These are phyloP conservation scores for Gossypium australe DNA, from an alignment of 345 rosid species.

Conservation along the genomic window DNA sequence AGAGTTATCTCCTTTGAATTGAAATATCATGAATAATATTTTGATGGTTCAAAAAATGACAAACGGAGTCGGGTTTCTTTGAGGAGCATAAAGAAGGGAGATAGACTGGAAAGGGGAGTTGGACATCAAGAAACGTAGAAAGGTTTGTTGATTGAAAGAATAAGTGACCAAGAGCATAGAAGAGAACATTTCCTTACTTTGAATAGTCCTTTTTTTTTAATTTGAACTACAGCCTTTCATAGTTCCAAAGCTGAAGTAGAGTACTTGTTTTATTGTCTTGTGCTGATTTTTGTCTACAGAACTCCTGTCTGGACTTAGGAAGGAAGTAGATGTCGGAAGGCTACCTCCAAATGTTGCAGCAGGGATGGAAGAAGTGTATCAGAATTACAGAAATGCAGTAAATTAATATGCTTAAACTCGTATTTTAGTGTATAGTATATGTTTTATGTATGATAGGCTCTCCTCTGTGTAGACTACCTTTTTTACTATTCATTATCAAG, in stretches of 20 bases:
- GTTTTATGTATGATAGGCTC: not conserved
- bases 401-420: slow-evolving; percentile 29
- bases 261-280: slow-evolving; percentile 14
- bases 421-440: slow-evolving; percentile 22
- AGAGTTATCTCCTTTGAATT: not conserved
- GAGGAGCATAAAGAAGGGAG: not conserved
- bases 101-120: not conserved
- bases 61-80: not conserved
- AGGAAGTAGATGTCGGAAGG: slow-evolving; percentile 70
- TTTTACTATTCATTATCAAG: not conserved
- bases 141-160: slow-evolving; percentile 1
- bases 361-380: slow-evolving; percentile 82
- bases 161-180: not conserved
- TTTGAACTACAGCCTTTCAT: not conserved
- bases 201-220: not conserved
- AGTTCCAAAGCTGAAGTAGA: not conserved
- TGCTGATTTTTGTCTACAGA: slow-evolving; percentile 41
- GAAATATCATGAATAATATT: not conserved
- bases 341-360: slow-evolving; percentile 66
- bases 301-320: slow-evolving; percentile 63
- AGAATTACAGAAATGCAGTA: slow-evolving; percentile 90
- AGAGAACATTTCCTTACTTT: not conserved
- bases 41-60: not conserved
- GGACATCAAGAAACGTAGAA: not conserved
- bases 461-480: not conserved